These are phyloP conservation scores for Metarhizium guizhouense DNA, from an alignment of 2,329 filamentous ascomycete genomes.

Conservation along the genomic window DNA sequence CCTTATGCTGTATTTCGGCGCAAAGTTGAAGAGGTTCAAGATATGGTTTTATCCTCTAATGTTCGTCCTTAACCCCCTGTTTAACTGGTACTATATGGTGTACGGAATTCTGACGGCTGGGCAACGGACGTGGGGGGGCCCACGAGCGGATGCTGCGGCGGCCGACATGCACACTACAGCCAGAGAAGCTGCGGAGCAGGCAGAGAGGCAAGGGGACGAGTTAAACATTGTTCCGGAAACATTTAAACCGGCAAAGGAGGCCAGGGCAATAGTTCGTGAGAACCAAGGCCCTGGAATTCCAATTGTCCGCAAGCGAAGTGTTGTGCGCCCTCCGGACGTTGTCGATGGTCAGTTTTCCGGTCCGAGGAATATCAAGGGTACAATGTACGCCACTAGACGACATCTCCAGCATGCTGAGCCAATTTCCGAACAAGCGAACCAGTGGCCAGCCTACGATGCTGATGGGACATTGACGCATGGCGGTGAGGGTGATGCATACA, in stretches of 20 bases:
- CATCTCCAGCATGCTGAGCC: not conserved
- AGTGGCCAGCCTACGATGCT: not conserved
- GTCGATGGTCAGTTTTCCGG: constrained; percentile 73
- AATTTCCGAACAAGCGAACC: not conserved
- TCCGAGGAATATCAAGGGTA: constrained; percentile 27
- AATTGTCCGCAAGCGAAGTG: constrained; percentile 43
- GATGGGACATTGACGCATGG: not conserved
- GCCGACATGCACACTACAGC: constrained; percentile 70
- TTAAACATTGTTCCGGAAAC: constrained; percentile 84
- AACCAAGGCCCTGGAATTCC: constrained; percentile 17
- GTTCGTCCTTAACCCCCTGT: constrained; percentile 91
- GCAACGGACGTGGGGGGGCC: constrained; percentile 91
- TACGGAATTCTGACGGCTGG: constrained; percentile 94
- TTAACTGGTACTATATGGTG: constrained; percentile 98
- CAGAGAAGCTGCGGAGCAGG: constrained; percentile 74
- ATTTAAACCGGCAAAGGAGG: constrained; percentile 56
- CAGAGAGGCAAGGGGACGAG: constrained; percentile 72
- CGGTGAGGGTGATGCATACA: constrained; percentile 59
- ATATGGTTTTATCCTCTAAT: constrained; percentile 92
- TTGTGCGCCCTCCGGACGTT: constrained; percentile 61
- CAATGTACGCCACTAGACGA: not conserved
- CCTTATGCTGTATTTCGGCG: constrained; percentile 92
- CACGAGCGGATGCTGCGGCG: constrained; percentile 76
- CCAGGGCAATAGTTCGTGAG: constrained; percentile 25
- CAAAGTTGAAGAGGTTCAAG: constrained; percentile 81